Evolutionary conservation across 108 stramenopile genomes (phyloP).

Genomic region (Cyclotella kingstonii): DNA sequence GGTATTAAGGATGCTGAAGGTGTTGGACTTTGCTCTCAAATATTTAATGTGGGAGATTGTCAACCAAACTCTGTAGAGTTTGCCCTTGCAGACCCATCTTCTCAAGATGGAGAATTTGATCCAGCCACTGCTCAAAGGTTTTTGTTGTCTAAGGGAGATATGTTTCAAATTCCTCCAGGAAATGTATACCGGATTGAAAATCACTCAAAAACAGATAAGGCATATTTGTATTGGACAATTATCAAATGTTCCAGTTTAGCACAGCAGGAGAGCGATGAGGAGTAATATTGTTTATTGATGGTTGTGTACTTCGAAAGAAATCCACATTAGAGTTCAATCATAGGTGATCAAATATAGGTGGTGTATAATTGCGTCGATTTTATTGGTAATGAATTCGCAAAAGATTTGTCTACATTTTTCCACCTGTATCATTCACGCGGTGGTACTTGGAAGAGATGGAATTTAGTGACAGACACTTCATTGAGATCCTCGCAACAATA

Average conservation of each 20-base stretch:
- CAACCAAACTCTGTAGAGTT: slow-evolving; percentile 83
- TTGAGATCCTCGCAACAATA: no score
- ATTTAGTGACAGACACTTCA: no score
- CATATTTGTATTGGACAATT: slow-evolving; percentile 89
- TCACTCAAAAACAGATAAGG: slow-evolving; percentile 70
- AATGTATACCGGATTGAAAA: slow-evolving; percentile 93
- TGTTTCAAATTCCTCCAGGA: slow-evolving; percentile 93
- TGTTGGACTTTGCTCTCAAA: slow-evolving; percentile 82
- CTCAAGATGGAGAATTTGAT: slow-evolving; percentile 69
- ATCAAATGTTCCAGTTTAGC: slow-evolving; percentile 54
- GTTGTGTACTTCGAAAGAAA: no score
- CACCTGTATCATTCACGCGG: no score
- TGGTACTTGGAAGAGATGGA: no score
- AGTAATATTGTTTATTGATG: slow-evolving; percentile 9
- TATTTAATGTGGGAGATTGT: slow-evolving; percentile 80
- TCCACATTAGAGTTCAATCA: no score
- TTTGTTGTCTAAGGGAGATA: slow-evolving; percentile 86
- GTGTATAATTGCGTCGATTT: no score
- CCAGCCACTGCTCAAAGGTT: slow-evolving; percentile 83
- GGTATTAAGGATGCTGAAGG: slow-evolving; percentile 91
- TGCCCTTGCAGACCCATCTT: slow-evolving; percentile 73
- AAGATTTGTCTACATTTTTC: no score
- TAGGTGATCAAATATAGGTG: no score
- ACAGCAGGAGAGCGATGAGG: slow-evolving; percentile 33
- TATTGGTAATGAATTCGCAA: no score